Conservation (phyloP, 768 basidiomycete genomes). For the Holtermanniella nyarrowii region DNA sequence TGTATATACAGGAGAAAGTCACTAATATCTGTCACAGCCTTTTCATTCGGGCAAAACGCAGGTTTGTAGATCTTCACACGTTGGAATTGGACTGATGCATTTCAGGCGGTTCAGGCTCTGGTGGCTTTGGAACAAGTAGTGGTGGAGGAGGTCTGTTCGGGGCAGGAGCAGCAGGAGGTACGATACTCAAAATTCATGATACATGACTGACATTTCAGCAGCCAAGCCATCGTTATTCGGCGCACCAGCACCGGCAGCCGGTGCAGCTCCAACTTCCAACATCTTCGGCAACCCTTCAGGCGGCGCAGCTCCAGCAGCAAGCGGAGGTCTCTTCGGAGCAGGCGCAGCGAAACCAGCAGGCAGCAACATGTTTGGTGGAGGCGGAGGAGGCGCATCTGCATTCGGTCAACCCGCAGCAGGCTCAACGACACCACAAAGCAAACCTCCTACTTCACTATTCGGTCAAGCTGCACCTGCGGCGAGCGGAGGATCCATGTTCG, state of each 20-base stretch:
- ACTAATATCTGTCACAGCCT: neutral
- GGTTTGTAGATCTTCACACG: neutral
- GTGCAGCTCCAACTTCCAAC: conserved; percentile 1
- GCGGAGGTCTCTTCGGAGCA: conserved; percentile 7
- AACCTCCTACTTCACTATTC: conserved; percentile 16
- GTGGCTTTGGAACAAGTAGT: neutral
- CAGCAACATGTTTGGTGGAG: neutral
- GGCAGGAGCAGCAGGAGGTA: too few species aligned
- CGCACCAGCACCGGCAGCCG: neutral
- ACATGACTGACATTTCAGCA: too few species aligned
- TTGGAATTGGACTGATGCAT: neutral
- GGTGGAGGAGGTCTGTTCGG: conserved; percentile 6
- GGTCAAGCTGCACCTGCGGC: conserved; percentile 6
- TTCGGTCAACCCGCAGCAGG: conserved; percentile 4
- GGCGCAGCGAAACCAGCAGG: conserved; percentile 4
- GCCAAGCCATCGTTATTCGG: conserved; percentile 6
- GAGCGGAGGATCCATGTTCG: conserved; percentile 7
- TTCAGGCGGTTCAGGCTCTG: neutral
- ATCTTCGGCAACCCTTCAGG: neutral
- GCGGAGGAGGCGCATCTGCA: neutral
- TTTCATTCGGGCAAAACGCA: neutral
- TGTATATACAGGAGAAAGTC: too few species aligned
- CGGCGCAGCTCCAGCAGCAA: conserved; percentile 4
- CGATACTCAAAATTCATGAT: too few species aligned
- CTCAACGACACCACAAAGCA: conserved; percentile 25